A percentile compares a stretch with the other conserved stretches of the same genome.
Conservation (phyloP, 192 early-diverging fungal species). For the Umbelopsis ramanniana region DNA sequence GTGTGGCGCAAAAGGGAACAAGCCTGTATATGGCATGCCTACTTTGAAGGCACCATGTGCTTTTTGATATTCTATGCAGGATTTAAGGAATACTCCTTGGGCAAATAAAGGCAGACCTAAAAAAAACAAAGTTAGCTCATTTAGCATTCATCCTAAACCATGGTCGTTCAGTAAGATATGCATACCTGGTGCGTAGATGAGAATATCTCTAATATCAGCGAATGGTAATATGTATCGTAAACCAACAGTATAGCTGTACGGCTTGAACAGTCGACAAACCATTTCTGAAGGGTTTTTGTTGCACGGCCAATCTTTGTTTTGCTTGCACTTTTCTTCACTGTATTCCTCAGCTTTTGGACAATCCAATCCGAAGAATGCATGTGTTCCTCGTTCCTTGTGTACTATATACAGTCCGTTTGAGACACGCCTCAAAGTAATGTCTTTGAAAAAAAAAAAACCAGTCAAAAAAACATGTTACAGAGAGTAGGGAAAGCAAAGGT, state of each 20-base stretch:
- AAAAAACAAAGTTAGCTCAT: not conserved
- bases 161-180: not conserved
- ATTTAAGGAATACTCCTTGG: constrained; percentile 6
- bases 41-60: constrained; percentile 1
- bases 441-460: not conserved
- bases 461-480: not conserved
- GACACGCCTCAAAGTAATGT: not conserved
- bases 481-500: not conserved
- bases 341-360: not conserved
- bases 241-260: constrained; percentile 14
- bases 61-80: constrained; percentile 10
- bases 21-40: constrained; percentile 1
- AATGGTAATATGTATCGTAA: constrained; percentile 7
- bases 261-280: constrained; percentile 13
- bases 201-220: not conserved
- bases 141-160: not conserved
- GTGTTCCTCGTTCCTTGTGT: constrained; percentile 11
- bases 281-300: not conserved
- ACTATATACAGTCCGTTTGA: constrained; percentile 11
- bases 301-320: too few relatives aligned
- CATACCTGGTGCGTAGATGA: constrained; percentile 15
- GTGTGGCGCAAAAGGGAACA: constrained; percentile 10
- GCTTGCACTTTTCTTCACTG: not conserved
- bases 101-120: not conserved
- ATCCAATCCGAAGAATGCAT: constrained; percentile 11